Percentiles rank a stretch among this genome's conserved stretches.
Evolutionary conservation across 257 asterid species (phyloP).

Genomic region (Nyctanthes arbortristis): DNA sequence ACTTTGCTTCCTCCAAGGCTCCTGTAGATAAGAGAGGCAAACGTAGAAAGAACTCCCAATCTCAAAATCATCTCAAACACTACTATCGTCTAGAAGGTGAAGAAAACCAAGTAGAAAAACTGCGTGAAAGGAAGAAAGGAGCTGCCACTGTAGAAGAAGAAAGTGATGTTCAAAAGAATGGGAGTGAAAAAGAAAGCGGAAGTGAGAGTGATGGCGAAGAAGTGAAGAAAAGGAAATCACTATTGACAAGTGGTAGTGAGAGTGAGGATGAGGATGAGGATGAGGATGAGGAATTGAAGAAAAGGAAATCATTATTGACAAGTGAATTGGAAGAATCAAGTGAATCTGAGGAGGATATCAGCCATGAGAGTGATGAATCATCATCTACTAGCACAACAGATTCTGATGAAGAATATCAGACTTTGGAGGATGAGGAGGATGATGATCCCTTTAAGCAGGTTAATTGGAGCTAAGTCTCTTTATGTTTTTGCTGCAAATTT

Average conservation of each 20-base stretch:
- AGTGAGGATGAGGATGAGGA: constrained; percentile 27
- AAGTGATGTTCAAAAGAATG: too few relatives aligned
- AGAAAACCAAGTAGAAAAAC: constrained; percentile 23
- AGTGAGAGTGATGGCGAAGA: constrained; percentile 15
- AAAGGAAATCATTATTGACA: constrained; percentile 6
- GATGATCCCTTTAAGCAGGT: constrained; percentile 47
- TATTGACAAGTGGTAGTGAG: constrained; percentile 33
- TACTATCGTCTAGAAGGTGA: constrained; percentile 56
- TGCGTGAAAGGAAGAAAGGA: constrained; percentile 13
- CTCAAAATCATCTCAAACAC: constrained; percentile 43
- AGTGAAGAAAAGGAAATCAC: too few relatives aligned
- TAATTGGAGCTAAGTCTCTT: not conserved
- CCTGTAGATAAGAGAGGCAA: constrained; percentile 82
- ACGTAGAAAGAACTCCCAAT: constrained; percentile 32
- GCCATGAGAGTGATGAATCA: constrained; percentile 43
- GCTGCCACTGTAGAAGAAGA: constrained; percentile 28
- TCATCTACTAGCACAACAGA: constrained; percentile 47
- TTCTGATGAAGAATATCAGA: constrained; percentile 40
- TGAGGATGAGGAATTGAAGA: constrained; percentile 27
- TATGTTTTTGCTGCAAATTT: not conserved
- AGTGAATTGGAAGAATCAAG: constrained; percentile 12
- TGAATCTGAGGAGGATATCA: constrained; percentile 32
- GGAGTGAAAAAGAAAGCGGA: constrained; percentile 25
- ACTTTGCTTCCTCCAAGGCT: constrained; percentile 59
- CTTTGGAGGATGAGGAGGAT: constrained; percentile 34